Conservation (phyloP, 208 protist species). For the Trypanosoma platydactyli region DNA sequence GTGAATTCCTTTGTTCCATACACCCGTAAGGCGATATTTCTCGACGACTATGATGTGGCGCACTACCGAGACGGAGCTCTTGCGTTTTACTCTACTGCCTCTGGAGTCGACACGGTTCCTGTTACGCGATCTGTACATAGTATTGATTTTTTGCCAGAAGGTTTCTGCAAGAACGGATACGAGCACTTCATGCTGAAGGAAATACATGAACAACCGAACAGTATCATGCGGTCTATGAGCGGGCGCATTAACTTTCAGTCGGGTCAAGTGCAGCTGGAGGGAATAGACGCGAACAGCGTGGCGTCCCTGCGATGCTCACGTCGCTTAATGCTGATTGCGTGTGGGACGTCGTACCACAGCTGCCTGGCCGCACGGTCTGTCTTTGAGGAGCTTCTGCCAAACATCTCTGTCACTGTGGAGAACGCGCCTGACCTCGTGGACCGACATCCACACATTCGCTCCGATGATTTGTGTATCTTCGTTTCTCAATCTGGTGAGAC, state of each 20-base stretch:
- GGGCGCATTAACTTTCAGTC: conserved; percentile 87
- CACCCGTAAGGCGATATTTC: conserved; percentile 92
- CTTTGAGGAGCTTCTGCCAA: conserved; percentile 89
- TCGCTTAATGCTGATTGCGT: conserved; percentile 93
- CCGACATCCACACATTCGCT: conserved; percentile 63
- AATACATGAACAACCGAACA: conserved; percentile 96
- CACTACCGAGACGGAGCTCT: conserved; percentile 59
- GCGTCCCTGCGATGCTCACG: conserved; percentile 47
- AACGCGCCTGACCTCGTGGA: conserved; percentile 94
- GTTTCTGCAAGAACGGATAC: conserved; percentile 91
- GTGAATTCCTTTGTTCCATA: conserved; percentile 92
- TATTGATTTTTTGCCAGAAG: conserved; percentile 83
- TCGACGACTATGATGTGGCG: conserved; percentile 95
- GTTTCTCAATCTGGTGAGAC: conserved; percentile 95
- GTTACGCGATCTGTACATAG: conserved; percentile 54
- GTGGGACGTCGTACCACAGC: conserved; percentile 94
- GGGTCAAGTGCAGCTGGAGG: conserved; percentile 80
- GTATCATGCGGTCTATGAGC: conserved; percentile 89
- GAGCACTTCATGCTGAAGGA: conserved; percentile 98
- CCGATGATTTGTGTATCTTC: conserved; percentile 91
- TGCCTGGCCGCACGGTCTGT: conserved; percentile 85
- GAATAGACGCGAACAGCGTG: conserved; percentile 58
- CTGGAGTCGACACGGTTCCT: background rate
- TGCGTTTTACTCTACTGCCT: conserved; percentile 39
- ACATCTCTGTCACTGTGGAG: conserved; percentile 86